Conservation (phyloP, 2,329 filamentous ascomycete genomes). For the Madurella mycetomatis region DNA sequence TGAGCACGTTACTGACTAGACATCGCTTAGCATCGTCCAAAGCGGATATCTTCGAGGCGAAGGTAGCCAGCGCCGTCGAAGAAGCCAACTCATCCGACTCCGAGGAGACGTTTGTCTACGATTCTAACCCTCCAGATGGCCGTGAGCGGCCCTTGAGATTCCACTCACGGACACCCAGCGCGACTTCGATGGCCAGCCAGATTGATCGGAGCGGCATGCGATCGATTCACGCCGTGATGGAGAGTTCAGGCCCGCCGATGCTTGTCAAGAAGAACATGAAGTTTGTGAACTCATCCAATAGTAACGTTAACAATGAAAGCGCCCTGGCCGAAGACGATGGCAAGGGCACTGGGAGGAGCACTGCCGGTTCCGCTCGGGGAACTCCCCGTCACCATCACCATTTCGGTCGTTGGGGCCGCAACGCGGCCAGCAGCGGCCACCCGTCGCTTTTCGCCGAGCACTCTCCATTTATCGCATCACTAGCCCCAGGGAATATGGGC, state of each 20-base stretch:
- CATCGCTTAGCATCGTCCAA: constrained; percentile 72
- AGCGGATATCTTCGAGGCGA: constrained; percentile 96
- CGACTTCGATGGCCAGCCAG: constrained; percentile 76
- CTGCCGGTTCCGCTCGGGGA: constrained; percentile 58
- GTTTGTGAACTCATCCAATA: constrained; percentile 76
- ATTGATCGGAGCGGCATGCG: constrained; percentile 57
- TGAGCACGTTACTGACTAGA: constrained; percentile 44
- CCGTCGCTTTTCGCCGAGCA: constrained; percentile 72
- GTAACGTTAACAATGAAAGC: constrained; percentile 47
- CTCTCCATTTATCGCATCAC: constrained; percentile 61
- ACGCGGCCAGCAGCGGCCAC: constrained; percentile 60
- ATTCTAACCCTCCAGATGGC: constrained; percentile 81
- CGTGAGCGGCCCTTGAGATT: constrained; percentile 66
- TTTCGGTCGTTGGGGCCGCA: constrained; percentile 68
- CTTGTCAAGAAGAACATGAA: constrained; percentile 92
- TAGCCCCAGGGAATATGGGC: constrained; percentile 47
- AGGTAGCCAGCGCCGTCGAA: constrained; percentile 92
- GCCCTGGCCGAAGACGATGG: constrained; percentile 63
- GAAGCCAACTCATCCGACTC: constrained; percentile 96
- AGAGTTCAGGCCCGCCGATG: constrained; percentile 48
- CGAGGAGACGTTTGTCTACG: constrained; percentile 97
- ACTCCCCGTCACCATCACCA: constrained; percentile 71
- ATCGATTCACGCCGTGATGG: constrained; percentile 64
- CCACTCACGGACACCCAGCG: constrained; percentile 91
- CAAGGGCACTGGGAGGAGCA: constrained; percentile 57